Evolutionary conservation across 768 basidiomycete species (phyloP).

Genomic region (Termitomyces sp.): DNA sequence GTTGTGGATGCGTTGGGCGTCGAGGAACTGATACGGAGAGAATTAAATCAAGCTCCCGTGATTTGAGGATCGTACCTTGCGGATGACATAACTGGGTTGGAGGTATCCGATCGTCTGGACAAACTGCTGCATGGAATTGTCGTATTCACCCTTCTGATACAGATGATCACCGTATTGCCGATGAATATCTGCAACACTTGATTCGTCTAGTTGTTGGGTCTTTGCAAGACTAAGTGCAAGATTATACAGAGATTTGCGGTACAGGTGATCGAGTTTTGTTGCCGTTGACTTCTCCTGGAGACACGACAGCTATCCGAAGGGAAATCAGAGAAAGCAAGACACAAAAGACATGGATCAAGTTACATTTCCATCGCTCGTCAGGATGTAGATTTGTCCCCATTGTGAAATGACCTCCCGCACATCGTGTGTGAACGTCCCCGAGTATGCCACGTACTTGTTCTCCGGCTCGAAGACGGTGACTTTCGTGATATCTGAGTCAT

Average conservation of each 20-base stretch:
- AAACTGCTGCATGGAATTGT: slow-evolving; percentile 91
- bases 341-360: slow-evolving; percentile 14
- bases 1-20: slow-evolving; percentile 93
- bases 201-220: slow-evolving; percentile 68
- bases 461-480: slow-evolving; percentile 89
- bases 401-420: slow-evolving; percentile 80
- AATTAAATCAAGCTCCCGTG: neutral
- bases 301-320: slow-evolving; percentile 46
- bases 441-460: slow-evolving; percentile 87
- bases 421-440: slow-evolving; percentile 76
- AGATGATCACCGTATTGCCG: slow-evolving; percentile 88
- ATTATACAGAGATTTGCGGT: slow-evolving; percentile 70
- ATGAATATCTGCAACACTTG: slow-evolving; percentile 84
- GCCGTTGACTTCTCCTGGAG: slow-evolving; percentile 78
- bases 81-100: slow-evolving; percentile 93
- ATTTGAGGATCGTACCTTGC: slow-evolving; percentile 60
- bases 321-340: neutral
- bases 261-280: slow-evolving; percentile 84
- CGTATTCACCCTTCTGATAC: slow-evolving; percentile 88
- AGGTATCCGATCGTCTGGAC: slow-evolving; percentile 85
- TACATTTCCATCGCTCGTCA: slow-evolving; percentile 78
- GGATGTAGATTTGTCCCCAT: slow-evolving; percentile 77
- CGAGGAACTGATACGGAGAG: slow-evolving; percentile 69
- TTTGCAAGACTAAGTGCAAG: slow-evolving; percentile 83
- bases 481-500: slow-evolving; percentile 62